phyloP scores from a whole-genome alignment of 1,139 yeast species.

The Spencermartinsiella ligniputridi region DNA sequence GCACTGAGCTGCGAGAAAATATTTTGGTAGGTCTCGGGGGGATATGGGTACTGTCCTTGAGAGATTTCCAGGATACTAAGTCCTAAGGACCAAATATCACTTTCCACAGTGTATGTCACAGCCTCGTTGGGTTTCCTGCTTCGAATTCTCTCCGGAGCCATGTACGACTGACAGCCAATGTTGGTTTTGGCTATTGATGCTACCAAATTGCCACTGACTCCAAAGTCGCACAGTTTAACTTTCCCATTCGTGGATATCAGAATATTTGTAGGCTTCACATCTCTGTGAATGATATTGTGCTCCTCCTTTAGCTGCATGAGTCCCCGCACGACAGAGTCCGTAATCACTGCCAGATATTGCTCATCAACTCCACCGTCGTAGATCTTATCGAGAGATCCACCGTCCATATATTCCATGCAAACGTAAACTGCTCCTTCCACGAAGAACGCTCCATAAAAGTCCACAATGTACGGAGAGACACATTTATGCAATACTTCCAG shows the following conservation, averaged over 20 bases:
- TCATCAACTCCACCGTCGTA: conserved; percentile 79
- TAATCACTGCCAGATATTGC: conserved; percentile 72
- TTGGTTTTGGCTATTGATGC: conserved; percentile 95
- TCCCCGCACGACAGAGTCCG: conserved; percentile 79
- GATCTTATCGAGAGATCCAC: conserved; percentile 86
- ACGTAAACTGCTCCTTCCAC: conserved; percentile 97
- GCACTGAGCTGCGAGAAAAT: conserved; percentile 92
- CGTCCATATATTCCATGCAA: conserved; percentile 99
- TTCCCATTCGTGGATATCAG: conserved; percentile 74
- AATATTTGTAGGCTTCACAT: conserved; percentile 95
- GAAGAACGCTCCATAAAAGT: conserved; percentile 94
- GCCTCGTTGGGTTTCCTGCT: conserved; percentile 49
- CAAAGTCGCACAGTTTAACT: conserved; percentile 92
- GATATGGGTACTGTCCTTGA: conserved; percentile 89
- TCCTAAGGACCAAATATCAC: conserved; percentile 96
- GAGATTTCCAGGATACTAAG: conserved; percentile 85
- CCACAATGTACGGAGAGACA: conserved; percentile 84
- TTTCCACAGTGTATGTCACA: conserved; percentile 83
- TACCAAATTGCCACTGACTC: conserved; percentile 91
- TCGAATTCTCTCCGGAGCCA: conserved; percentile 98
- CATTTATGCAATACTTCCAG: conserved; percentile 89
- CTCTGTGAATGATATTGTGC: conserved; percentile 93
- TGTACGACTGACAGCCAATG: conserved; percentile 96
- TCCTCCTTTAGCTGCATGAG: conserved; percentile 77
- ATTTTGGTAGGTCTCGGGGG: conserved; percentile 86